Evolutionary conservation across 441 rosid genomes (phyloP).

Genomic region (Populus hybrid): DNA sequence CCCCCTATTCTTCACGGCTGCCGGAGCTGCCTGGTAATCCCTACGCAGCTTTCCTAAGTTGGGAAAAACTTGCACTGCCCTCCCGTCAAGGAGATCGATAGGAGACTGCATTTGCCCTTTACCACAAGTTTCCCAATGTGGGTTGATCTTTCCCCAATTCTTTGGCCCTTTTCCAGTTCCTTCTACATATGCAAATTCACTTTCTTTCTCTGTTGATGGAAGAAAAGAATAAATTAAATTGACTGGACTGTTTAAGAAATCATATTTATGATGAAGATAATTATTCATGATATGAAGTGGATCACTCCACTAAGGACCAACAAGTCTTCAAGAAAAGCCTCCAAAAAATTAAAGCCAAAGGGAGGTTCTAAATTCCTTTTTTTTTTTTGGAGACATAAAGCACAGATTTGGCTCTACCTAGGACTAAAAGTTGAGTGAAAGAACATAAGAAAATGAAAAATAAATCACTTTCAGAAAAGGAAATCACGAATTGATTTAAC

Average conservation of each 20-base stretch:
- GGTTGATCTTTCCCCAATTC: conserved; percentile 41
- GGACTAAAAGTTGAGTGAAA: background rate
- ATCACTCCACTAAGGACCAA: background rate
- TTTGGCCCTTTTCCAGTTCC: conserved; percentile 39
- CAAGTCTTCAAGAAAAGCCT: background rate
- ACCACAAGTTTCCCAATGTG: conserved; percentile 42
- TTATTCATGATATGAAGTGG: background rate
- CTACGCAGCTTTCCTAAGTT: conserved; percentile 21
- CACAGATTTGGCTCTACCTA: background rate
- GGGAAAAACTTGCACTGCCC: conserved; percentile 18
- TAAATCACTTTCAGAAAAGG: background rate
- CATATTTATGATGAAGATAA: background rate
- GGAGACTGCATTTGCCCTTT: conserved; percentile 50
- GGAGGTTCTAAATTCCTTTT: background rate
- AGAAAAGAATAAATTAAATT: background rate
- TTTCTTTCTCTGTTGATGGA: conserved; percentile 20
- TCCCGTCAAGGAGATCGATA: conserved; percentile 27
- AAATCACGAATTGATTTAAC: background rate
- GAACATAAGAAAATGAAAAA: background rate
- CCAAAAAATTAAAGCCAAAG: background rate
- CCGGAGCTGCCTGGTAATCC: conserved; percentile 32
- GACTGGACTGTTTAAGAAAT: background rate
- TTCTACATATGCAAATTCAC: conserved; percentile 32
- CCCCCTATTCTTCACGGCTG: conserved; percentile 41
- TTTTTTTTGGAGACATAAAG: background rate